Conservation (phyloP, 495 filamentous ascomycete genomes). For the Gamarada debralockiae region DNA sequence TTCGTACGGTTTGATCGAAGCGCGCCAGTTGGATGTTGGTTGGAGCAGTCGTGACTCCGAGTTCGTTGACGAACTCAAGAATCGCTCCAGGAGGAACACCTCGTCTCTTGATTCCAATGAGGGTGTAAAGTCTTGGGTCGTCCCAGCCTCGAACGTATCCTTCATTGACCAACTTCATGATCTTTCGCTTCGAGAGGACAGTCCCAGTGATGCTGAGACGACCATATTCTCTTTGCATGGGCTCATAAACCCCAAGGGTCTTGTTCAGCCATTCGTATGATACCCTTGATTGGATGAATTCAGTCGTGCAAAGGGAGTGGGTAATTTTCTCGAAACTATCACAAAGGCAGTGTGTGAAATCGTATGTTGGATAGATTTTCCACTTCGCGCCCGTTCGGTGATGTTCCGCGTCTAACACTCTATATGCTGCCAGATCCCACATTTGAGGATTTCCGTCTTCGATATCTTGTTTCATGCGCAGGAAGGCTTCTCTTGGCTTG, state of each 20-base stretch:
- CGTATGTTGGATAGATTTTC: conserved; percentile 80
- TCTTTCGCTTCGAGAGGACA: conserved; percentile 72
- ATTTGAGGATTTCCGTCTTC: conserved; percentile 46
- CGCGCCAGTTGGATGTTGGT: conserved; percentile 62
- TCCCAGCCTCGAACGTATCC: conserved; percentile 71
- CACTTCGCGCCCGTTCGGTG: conserved; percentile 62
- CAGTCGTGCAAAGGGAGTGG: conserved; percentile 78
- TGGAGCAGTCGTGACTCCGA: conserved; percentile 70
- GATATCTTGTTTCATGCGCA: conserved; percentile 87
- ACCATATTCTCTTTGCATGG: conserved; percentile 79
- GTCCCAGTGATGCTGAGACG: conserved; percentile 74
- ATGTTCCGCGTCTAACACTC: conserved; percentile 55
- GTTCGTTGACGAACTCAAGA: conserved; percentile 73
- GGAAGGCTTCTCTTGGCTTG: conserved; percentile 76
- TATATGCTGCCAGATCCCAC: conserved; percentile 66
- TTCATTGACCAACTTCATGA: conserved; percentile 62
- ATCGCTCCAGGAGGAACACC: conserved; percentile 81
- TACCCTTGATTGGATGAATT: conserved; percentile 67
- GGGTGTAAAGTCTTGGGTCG: conserved; percentile 76
- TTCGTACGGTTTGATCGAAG: conserved; percentile 68
- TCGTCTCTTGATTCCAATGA: conserved; percentile 71
- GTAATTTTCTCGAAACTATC: conserved; percentile 78
- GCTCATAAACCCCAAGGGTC: conserved; percentile 65
- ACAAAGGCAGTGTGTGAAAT: conserved; percentile 79
- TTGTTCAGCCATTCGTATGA: conserved; percentile 82